Evolutionary conservation across 768 basidiomycete species (phyloP), one percentile per base, ranked within the genome.

Genomic region (Coprinopsis marcescibilis): DNA sequence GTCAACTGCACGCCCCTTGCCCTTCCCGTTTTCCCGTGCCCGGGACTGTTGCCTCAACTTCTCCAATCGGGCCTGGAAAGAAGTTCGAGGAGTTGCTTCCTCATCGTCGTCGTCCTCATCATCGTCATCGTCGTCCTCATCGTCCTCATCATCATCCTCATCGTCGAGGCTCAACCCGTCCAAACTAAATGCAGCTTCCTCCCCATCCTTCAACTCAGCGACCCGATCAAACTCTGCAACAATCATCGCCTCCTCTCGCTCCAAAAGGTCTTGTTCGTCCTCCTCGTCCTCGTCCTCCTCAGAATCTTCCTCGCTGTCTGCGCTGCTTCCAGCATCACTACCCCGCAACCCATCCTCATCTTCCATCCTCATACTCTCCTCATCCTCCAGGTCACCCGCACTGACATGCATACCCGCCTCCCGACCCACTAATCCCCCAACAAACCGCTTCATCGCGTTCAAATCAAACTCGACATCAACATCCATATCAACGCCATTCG

Each of bases 401-500:
- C 81, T 82, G 37, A 75, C 62, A 51, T 73, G 71, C 36, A 49
- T 53, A 3, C 71, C 72, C 4, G 76, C 79, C 17, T 70, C 60
- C 6, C 52, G 21, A 0, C 66, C 70, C 48, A 75, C 62, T 52
- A 76, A 72, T 4, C 81, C 71, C 41, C 66, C 56, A 33, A 76
- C 65, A 49, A 85, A 85, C 12, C 63, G 57, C 49, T 62, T 59
- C 81, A 86, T 76, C 17, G 76, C 77, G 2, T 61, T 58, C 35
- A 68, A 33, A 53, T 73, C 67, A 8, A 72, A 32, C 7, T 71
- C 43, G 14, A n/a, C 70, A 50, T 89, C 86, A 15, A 88, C 59
- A 1, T 77, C 73, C 85, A 88, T 89, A 2, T 77, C 73, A 84
- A 87, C 88, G 17, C 71, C 83, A 43, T 72, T 75, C 1, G 62